A percentile compares a stretch with the other conserved stretches of the same genome.
phyloP scores from a whole-genome alignment of 805 yeast species.

The Tetrapisispora iriomotensis region DNA sequence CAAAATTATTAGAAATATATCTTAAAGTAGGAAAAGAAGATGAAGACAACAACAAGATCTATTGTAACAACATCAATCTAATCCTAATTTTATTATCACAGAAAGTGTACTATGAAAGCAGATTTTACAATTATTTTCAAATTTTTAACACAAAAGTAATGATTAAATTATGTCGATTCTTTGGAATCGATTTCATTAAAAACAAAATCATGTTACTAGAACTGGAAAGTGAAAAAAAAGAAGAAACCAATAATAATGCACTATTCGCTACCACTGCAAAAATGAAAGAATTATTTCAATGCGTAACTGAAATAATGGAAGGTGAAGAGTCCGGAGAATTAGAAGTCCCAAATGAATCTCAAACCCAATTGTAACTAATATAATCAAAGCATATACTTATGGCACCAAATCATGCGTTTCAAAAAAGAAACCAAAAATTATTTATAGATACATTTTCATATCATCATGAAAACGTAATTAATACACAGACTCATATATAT shows the following conservation, averaged over 20 bases:
- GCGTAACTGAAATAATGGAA: neutral
- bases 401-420: no score
- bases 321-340: neutral
- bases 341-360: neutral
- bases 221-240: neutral
- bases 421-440: no score
- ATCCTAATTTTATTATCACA: constrained; percentile 37
- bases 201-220: constrained; percentile 9
- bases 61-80: constrained; percentile 25
- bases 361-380: no score
- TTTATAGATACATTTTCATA: no score
- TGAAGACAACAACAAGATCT: constrained; percentile 7
- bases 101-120: constrained; percentile 48
- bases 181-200: constrained; percentile 16
- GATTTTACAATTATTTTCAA: constrained; percentile 56
- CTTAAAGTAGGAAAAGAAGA: constrained; percentile 10
- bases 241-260: neutral
- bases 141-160: constrained; percentile 36
- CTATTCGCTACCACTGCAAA: neutral
- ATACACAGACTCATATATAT: no score
- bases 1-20: constrained; percentile 37
- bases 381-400: no score
- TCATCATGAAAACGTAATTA: no score
- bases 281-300: neutral
- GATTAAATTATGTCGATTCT: constrained; percentile 26